phyloP scores from a whole-genome alignment of 768 basidiomycete species.

The Kwoniella sp. region DNA sequence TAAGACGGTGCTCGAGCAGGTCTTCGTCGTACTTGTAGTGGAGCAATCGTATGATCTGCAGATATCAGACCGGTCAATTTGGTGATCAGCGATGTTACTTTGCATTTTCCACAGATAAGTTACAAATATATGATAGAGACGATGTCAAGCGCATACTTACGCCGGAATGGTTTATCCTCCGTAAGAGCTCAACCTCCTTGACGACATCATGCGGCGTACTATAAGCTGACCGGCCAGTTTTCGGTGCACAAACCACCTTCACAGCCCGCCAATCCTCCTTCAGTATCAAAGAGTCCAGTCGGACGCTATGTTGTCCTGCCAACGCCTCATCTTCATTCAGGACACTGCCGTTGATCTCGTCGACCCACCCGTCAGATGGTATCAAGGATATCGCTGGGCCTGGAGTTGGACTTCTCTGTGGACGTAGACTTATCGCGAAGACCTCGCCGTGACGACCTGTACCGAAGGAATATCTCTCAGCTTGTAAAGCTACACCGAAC shows the following conservation, averaged over 20 bases:
- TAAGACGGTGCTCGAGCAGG: conserved; percentile 24
- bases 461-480: not conserved
- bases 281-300: not conserved
- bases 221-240: conserved; percentile 10
- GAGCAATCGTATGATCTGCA: conserved; percentile 31
- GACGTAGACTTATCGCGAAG: not conserved
- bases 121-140: not conserved
- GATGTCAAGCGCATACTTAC: conserved; percentile 20
- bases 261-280: conserved; percentile 17
- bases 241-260: conserved; percentile 29
- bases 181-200: conserved; percentile 27
- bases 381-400: too few relatives aligned
- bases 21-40: conserved; percentile 24
- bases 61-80: too few relatives aligned
- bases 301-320: not conserved
- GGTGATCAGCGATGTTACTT: too few relatives aligned
- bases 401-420: too few relatives aligned
- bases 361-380: too few relatives aligned
- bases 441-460: conserved; percentile 20
- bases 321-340: not conserved
- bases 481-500: not conserved
- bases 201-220: conserved; percentile 32
- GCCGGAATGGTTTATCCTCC: conserved; percentile 28
- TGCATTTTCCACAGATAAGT: too few relatives aligned
- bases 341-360: not conserved